Evolutionary conservation across 2,329 filamentous ascomycete genomes (phyloP).

Genomic region (Elsinoe fawcettii): DNA sequence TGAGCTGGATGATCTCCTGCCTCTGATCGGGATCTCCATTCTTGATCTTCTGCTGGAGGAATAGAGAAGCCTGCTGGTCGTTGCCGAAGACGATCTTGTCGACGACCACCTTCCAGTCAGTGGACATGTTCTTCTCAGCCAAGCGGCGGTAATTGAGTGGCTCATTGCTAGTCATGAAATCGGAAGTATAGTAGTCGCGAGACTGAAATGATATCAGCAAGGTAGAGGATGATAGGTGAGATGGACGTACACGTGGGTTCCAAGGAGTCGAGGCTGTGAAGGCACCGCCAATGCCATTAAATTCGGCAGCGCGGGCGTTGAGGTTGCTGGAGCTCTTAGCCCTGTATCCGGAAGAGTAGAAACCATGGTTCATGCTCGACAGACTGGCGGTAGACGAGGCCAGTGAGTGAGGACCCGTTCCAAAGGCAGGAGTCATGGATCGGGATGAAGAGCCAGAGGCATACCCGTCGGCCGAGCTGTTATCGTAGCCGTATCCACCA

Average conservation of each 20-base stretch:
- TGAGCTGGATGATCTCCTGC: slow-evolving; percentile 92
- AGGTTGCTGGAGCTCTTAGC: slow-evolving; percentile 30
- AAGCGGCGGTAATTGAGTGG: slow-evolving; percentile 94
- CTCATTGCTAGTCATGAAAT: slow-evolving; percentile 79
- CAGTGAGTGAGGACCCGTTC: slow-evolving; percentile 20
- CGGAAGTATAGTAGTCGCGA: slow-evolving; percentile 35
- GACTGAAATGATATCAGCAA: slow-evolving; percentile 19
- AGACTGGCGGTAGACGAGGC: slow-evolving; percentile 17
- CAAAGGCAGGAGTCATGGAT: slow-evolving; percentile 25
- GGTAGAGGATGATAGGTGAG: neutral
- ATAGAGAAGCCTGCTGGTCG: slow-evolving; percentile 97
- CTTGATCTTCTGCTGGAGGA: slow-evolving; percentile 97
- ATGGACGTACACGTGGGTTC: slow-evolving; percentile 25
- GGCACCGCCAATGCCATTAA: slow-evolving; percentile 26
- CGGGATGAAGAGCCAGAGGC: slow-evolving; percentile 18
- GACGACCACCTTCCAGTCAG: slow-evolving; percentile 99
- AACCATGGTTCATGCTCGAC: neutral
- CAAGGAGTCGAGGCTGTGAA: slow-evolving; percentile 32
- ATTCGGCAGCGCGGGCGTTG: slow-evolving; percentile 42
- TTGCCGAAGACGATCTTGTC: slow-evolving; percentile 99
- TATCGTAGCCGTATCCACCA: neutral
- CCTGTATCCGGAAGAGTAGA: neutral
- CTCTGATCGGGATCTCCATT: slow-evolving; percentile 92
- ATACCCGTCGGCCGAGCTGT: neutral
- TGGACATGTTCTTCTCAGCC: slow-evolving; percentile 90